Base-by-base conservation (phyloP, 2,329 filamentous ascomycete species). In the Trematosphaeria pertusa region DNA sequence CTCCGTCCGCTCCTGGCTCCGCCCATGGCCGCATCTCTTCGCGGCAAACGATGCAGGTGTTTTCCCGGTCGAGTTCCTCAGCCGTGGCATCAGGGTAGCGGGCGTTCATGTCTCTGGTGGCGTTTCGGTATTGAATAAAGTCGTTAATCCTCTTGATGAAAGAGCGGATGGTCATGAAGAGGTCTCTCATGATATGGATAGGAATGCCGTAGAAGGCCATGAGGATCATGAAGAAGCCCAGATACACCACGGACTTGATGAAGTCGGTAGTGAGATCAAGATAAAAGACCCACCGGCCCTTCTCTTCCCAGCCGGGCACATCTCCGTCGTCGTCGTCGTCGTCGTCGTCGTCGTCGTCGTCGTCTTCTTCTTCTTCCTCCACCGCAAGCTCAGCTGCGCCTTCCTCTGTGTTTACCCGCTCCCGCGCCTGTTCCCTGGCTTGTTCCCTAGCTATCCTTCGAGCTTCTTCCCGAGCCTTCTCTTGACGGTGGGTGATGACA, bases 41-140 rank as follows among this genome's bases (percentile, higher is more conserved):
- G 50, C 94, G 86, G 72, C 94, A 99, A 44, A 99, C 96, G 60
- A 99, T 99, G 72, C 94, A 99, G 2, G 94, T 95, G 63, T 95
- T 91, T 68, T 97, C 93, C 37, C 89, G 82, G 20, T 80, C 78
- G 18, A 99, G 83, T 56, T 99, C 93, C 57, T 95, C 90, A 2
- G 83, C 81, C 1, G 89, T 96, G 1, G 94, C 94, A 69, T 99
- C 94, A 4, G 89, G 88, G 67, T 97, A 97, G 61, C 84, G 79
- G 50, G 84, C 84, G 65, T 96, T 94, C 91, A 99, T 97, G 67
- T 97, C 91, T 58, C 88, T 83, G 3, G 96, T 91, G 2, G 94
- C 94, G 63, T 91, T 91, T 46, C 92, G 87, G 70, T 97, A 99
- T 50, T 90, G 86, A 55, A 96, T 76, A 56, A 97, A 88, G 57